These are phyloP conservation scores for Apiotrichum brassicae DNA, from an alignment of 1,284 basidiomycete species.

Conservation along the genomic window DNA sequence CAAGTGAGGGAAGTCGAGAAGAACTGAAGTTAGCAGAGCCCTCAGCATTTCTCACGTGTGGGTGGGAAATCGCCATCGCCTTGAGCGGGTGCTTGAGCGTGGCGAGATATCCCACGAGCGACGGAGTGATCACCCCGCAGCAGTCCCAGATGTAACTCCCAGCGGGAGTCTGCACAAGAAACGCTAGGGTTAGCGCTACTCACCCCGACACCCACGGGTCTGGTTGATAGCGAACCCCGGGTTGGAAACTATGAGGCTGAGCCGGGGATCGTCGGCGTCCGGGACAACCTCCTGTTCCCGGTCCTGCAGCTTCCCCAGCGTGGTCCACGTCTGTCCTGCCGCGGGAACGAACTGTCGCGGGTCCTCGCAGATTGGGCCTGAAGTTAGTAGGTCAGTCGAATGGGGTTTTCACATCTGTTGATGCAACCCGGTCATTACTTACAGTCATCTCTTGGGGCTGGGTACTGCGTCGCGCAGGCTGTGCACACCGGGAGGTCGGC, in stretches of 20 bases:
- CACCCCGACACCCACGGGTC: slow-evolving; percentile 35
- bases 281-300: slow-evolving; percentile 21
- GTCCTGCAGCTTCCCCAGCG: slow-evolving; percentile 22
- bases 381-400: neutral
- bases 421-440: no score
- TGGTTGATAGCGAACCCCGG: slow-evolving; percentile 42
- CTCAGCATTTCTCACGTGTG: slow-evolving; percentile 21
- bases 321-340: slow-evolving; percentile 38
- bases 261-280: slow-evolving; percentile 35
- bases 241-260: slow-evolving; percentile 33
- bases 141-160: no score
- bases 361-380: slow-evolving; percentile 36
- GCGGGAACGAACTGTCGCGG: slow-evolving; percentile 38
- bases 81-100: no score
- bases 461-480: no score
- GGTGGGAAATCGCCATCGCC: no score
- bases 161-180: no score
- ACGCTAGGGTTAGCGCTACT: no score
- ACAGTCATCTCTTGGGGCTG: no score
- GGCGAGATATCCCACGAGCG: no score
- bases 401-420: neutral
- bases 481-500: no score
- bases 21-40: slow-evolving; percentile 22
- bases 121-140: no score
- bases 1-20: slow-evolving; percentile 27